Conservation (phyloP, 169 alveolate genomes). For the Cryptosporidium tyzzeri region DNA sequence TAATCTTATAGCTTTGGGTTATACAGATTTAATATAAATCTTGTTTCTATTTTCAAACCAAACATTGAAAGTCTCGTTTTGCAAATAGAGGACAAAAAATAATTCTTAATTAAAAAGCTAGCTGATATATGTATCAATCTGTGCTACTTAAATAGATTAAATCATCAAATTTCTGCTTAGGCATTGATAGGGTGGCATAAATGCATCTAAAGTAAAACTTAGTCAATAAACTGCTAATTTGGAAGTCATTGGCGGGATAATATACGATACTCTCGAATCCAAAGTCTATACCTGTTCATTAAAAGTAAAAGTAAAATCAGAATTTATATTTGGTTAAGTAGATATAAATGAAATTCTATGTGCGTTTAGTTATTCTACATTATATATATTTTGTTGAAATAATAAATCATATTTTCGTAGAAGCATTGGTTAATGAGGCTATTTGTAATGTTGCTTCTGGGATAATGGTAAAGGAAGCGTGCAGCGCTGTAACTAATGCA, state of each 20-base stretch:
- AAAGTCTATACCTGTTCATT: not conserved
- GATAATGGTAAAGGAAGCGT: not conserved
- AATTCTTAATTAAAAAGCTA: too few species aligned
- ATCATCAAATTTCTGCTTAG: too few species aligned
- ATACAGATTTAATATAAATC: too few species aligned
- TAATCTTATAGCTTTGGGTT: too few species aligned
- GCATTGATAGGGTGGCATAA: too few species aligned
- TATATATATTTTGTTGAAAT: not conserved
- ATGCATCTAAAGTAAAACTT: too few species aligned
- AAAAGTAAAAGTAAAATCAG: not conserved
- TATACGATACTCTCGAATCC: not conserved
- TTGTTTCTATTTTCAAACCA: too few species aligned
- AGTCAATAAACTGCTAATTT: not conserved
- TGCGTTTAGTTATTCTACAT: not conserved
- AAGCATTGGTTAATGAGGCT: constrained; percentile 1
- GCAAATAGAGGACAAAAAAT: too few species aligned
- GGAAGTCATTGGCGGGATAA: not conserved
- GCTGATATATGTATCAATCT: too few species aligned
- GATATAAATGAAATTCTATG: not conserved
- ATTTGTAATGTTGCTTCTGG: constrained; percentile 7
- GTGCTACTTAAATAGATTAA: too few species aligned
- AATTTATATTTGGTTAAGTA: not conserved
- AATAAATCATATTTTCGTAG: not conserved
- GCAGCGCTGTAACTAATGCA: constrained; percentile 36
- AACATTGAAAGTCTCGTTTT: too few species aligned